These are phyloP conservation scores for Takakia lepidozioides DNA, from an alignment of 225 moss, liverwort and hornwort species.

Conservation along the genomic window DNA sequence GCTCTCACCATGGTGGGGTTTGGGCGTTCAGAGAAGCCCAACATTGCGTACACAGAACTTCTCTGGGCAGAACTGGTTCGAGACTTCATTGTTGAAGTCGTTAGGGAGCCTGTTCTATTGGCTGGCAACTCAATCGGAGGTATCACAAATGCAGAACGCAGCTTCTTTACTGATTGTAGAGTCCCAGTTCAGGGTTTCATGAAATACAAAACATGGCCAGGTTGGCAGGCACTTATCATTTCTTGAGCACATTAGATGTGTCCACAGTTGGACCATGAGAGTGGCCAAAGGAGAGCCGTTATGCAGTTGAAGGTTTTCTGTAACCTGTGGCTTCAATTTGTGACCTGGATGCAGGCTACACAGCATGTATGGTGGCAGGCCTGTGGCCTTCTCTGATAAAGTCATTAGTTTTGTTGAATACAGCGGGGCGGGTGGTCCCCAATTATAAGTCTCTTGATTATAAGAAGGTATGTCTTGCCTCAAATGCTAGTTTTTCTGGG, in stretches of 20 bases:
- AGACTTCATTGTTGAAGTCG: conserved; percentile 92
- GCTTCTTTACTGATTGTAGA: too few relatives aligned
- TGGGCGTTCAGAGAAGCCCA: conserved; percentile 94
- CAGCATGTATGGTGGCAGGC: conserved; percentile 84
- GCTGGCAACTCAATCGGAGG: conserved; percentile 97
- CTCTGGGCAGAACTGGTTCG: conserved; percentile 82
- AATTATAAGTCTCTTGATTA: conserved; percentile 68
- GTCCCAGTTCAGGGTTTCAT: too few relatives aligned
- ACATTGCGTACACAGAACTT: conserved; percentile 82
- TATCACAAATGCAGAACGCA: too few relatives aligned
- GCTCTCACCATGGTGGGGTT: conserved; percentile 94
- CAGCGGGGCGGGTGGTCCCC: conserved; percentile 81
- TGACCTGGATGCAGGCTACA: conserved; percentile 52
- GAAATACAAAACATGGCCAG: too few relatives aligned
- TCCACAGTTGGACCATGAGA: too few relatives aligned
- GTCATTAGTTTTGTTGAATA: conserved; percentile 82
- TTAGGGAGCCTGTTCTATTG: conserved; percentile 73
- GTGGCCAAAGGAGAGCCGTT: too few relatives aligned
- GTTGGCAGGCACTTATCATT: too few relatives aligned
- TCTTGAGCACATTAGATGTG: too few relatives aligned
- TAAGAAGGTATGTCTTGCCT: conserved; percentile 45
- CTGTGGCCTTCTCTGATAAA: conserved; percentile 82
- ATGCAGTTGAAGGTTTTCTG: too few relatives aligned
- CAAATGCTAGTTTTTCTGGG: not conserved
- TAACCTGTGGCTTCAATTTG: too few relatives aligned